Percentiles rank a stretch among this genome's conserved stretches.
phyloP scores from a whole-genome alignment of 495 filamentous ascomycete species.

The Annulohypoxylon nitens region DNA sequence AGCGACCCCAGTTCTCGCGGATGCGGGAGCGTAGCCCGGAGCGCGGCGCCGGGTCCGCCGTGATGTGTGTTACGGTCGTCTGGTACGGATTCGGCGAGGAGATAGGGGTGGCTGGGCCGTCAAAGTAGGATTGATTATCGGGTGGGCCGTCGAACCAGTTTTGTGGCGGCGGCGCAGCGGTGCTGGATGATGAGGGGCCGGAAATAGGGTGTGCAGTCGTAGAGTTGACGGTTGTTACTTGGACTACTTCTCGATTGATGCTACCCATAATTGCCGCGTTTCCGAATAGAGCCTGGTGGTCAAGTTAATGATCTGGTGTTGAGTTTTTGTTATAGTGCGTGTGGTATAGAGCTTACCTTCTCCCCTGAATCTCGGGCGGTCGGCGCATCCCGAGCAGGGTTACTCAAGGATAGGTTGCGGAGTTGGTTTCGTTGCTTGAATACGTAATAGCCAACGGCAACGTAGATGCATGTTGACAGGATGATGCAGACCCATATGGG shows the following conservation, averaged over 20 bases:
- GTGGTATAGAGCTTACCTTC: conserved; percentile 52
- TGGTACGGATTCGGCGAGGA: conserved; percentile 36
- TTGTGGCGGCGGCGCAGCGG: conserved; percentile 15
- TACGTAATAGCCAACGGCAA: conserved; percentile 76
- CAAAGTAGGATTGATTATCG: conserved; percentile 33
- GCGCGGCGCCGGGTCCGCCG: conserved; percentile 38
- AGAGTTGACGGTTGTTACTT: conserved; percentile 51
- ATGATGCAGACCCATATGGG: conserved; percentile 87
- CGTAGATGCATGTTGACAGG: conserved; percentile 77
- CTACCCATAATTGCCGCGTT: conserved; percentile 53
- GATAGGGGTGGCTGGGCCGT: conserved; percentile 22
- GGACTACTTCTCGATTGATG: conserved; percentile 49
- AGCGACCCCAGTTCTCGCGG: conserved; percentile 21
- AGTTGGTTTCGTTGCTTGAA: conserved; percentile 70
- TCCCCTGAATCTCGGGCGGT: conserved; percentile 53
- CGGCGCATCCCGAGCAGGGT: conserved; percentile 44
- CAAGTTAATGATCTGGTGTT: not conserved
- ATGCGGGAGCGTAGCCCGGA: conserved; percentile 32
- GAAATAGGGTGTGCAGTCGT: conserved; percentile 33
- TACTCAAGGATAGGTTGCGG: conserved; percentile 61
- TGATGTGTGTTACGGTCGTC: conserved; percentile 44
- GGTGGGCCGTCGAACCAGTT: conserved; percentile 50
- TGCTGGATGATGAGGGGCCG: conserved; percentile 30
- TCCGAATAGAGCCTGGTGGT: conserved; percentile 42
- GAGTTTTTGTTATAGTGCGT: not conserved